These are phyloP conservation scores for Cladosporium sphaerospermum DNA, from an alignment of 2,329 filamentous ascomycete species.

Conservation along the genomic window DNA sequence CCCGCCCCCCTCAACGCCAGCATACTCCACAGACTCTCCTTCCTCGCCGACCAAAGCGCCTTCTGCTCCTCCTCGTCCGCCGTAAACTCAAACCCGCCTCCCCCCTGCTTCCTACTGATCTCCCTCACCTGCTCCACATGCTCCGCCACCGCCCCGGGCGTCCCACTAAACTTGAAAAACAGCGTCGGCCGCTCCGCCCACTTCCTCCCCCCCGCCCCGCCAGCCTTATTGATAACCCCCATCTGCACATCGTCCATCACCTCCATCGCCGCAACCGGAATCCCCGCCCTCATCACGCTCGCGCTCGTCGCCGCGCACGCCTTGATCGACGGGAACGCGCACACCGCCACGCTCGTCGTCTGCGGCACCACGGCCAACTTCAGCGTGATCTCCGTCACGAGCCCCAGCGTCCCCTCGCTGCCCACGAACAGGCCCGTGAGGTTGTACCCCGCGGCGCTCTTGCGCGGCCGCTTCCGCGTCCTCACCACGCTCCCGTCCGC, in stretches of 20 bases:
- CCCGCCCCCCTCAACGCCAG: conserved; percentile 49
- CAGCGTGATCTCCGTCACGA: conserved; percentile 77
- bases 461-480: conserved; percentile 66
- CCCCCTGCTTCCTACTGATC: conserved; percentile 58
- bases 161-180: conserved; percentile 81
- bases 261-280: conserved; percentile 72
- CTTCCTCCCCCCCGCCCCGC: conserved; percentile 61
- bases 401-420: conserved; percentile 71
- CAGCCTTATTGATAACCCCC: conserved; percentile 70
- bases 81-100: conserved; percentile 51
- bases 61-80: conserved; percentile 48
- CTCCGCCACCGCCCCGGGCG: conserved; percentile 67
- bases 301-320: conserved; percentile 67
- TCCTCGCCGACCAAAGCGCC: conserved; percentile 54
- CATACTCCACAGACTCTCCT: conserved; percentile 58
- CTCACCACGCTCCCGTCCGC: conserved; percentile 75
- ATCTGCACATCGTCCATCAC: conserved; percentile 88
- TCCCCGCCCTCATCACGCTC: conserved; percentile 67
- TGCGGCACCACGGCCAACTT: conserved; percentile 73
- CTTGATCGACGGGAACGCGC: conserved; percentile 70
- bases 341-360: conserved; percentile 70
- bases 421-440: conserved; percentile 74
- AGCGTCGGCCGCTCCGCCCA: conserved; percentile 74
- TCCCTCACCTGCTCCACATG: conserved; percentile 64
- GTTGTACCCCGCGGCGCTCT: conserved; percentile 78